Conservation (phyloP, 345 rosid species). For the Trapa bicornis region DNA sequence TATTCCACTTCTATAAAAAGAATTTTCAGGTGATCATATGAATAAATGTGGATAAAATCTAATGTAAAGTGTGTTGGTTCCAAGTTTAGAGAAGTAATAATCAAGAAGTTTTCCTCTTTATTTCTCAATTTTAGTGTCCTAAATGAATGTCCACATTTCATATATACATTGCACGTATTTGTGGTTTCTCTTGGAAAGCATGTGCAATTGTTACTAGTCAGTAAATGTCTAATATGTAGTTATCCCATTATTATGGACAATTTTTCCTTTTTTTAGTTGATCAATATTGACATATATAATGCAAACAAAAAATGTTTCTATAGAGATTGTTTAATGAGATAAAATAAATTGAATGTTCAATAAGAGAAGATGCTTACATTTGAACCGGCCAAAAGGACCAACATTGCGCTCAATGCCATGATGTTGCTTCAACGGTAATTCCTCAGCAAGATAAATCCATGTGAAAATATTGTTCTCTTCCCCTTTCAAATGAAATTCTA, state of each 20-base stretch:
- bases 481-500: conserved; percentile 91
- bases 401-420: conserved; percentile 56
- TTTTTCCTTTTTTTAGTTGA: neutral
- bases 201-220: neutral
- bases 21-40: neutral
- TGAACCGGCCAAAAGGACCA: conserved; percentile 80
- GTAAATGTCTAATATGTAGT: neutral
- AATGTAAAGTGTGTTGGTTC: neutral
- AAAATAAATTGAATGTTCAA: conserved; percentile 5
- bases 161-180: too few species aligned
- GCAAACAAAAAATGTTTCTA: neutral
- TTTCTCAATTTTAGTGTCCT: too few species aligned
- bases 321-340: neutral
- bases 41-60: neutral
- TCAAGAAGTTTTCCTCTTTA: too few species aligned
- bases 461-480: conserved; percentile 66
- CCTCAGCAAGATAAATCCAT: conserved; percentile 83
- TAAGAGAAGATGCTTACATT: conserved; percentile 26
- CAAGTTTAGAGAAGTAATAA: neutral
- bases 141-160: too few species aligned
- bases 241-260: neutral
- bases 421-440: conserved; percentile 46
- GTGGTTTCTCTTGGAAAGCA: too few species aligned
- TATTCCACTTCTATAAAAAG: neutral
- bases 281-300: neutral